These are phyloP conservation scores for Naganishia sp. DNA, from an alignment of 1,284 basidiomycete species.

Conservation along the genomic window DNA sequence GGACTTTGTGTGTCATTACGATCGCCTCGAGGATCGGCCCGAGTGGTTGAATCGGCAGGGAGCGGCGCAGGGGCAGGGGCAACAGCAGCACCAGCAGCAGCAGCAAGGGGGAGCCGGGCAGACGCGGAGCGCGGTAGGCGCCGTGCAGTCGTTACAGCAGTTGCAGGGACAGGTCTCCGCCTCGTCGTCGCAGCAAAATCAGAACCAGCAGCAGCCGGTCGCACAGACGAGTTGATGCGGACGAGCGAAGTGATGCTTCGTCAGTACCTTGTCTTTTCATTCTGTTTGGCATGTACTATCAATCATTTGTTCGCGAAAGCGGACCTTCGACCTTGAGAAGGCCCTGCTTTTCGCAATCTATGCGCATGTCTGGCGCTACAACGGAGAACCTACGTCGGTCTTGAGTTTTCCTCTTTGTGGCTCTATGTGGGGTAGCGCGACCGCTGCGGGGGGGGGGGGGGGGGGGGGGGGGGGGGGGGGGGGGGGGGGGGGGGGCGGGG, in stretches of 20 bases:
- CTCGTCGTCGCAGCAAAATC: slow-evolving; percentile 21
- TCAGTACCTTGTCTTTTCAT: neutral
- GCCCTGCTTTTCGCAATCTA: neutral
- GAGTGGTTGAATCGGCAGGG: slow-evolving; percentile 26
- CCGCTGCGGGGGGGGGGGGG: neutral
- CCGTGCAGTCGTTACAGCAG: slow-evolving; percentile 24
- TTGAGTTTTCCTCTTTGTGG: neutral
- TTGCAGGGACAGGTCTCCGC: slow-evolving; percentile 12
- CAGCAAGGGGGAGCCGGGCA: neutral
- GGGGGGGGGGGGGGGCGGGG: too few species aligned
- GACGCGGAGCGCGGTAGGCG: slow-evolving; percentile 3
- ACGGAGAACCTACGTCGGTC: neutral
- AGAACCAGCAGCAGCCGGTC: slow-evolving; percentile 21
- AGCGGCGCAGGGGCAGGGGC: neutral
- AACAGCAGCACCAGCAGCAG: slow-evolving; percentile 30
- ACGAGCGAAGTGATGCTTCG: neutral
- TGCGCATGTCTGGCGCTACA: neutral
- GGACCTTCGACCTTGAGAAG: too few species aligned
- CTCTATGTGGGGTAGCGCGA: neutral
- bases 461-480: too few species aligned
- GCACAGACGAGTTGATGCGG: slow-evolving; percentile 23
- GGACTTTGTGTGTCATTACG: slow-evolving; percentile 48
- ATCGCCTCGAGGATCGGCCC: slow-evolving; percentile 39
- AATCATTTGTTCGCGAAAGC: neutral
- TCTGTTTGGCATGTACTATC: slow-evolving; percentile 3